Evolutionary conservation across 1,139 yeast species (phyloP), one percentile per base, ranked within the genome.

Genomic region (Blastobotrys proliferans): DNA sequence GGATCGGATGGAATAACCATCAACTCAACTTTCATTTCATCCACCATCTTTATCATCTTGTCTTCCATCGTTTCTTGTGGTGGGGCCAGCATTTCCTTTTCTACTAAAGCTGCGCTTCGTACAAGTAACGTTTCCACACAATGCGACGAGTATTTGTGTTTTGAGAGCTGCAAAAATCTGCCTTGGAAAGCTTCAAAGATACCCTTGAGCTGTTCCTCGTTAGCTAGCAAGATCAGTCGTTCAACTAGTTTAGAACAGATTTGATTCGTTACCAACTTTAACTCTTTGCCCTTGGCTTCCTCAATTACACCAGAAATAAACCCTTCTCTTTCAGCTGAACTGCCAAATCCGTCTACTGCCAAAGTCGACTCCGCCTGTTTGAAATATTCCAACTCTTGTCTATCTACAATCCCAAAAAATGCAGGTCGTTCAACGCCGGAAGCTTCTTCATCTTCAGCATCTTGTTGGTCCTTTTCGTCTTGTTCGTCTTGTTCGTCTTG

Each of bases 161-260:
- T 81, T 1, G 94, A 77, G 48, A 90, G 70, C n/a, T 83, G 77
- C 21, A 75, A 77, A 57, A 85, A 84, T 54, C 83, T 84, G 11
- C 83, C 86, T 37, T 72, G 71, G 55, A 88, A 83, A 4, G 80
- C 78, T 46, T 72, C 73, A 61, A 84, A 84, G 1, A 90, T 63
- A 30, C 68, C 50, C 62, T 60, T 81, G 49, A 87, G 64, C 61
- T 88, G 95, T 14, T 64, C 68, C 49, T 79, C 82, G 30, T 74
- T 71, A 13, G 90, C 83, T 27, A 72, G 69, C 38, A 85, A 65
- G n/a, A 90, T 76, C 50, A 92, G 68, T 59, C 97, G 73, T 66
- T 92, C 99, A 72, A 92, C 74, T 47, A 92, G 73, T 61, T 92
- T 92, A 16, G 97, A 90, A 60, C 97, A 88, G 45, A 90, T 86